Evolutionary conservation across 306 rosid genomes (phyloP), one percentile per base, ranked within the genome.

Genomic region (Corylus heterophylla): DNA sequence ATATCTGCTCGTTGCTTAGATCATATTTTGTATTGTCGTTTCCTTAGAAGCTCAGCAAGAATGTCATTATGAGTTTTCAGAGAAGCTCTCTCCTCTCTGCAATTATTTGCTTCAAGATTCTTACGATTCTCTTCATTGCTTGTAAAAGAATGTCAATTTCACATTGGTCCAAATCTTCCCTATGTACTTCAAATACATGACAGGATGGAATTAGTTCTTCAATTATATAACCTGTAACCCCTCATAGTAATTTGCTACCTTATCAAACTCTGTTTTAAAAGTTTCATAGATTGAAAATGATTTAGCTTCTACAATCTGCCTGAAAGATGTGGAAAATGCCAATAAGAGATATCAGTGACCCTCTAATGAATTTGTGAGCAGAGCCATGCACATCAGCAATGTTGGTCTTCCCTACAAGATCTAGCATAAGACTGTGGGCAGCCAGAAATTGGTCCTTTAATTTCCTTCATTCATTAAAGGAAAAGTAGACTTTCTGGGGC

Each of bases 61-160:
- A 93, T 89, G 85, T 89, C 91, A 14, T 47, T 47, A 48, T 89
- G 73, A 18, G 69, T 44, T 75, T 77, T 69, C 11, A 47, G 12
- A 56, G 92, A 88, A 37, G 84, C 81, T 76, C 90, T 76, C 90
- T 89, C 79, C 97, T 89, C 76, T 88, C 87, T 13, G 81, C 79
- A n/a, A 91, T 58, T 2, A 93, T 67, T 56, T 85, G 70, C 70
- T 68, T 78, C 86, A 93, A 71, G 54, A 86, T 79, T 31, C 69
- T 58, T 1, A 84, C 48, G 31, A 89, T 85, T 22, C 79, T 84
- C 79, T 85, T 82, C 75, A 96, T 90, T 12, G 89, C 89, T 93
- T 90, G 84, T 63, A 71, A 66, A 55, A 42, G 7, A 42, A 42
- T 42, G 7, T 42, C 45, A 42, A 42, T 42, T 42, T 42, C 45